Evolutionary conservation across 768 basidiomycete genomes (phyloP), one percentile per base, ranked within the genome.

Genomic region (Collybia nuda): DNA sequence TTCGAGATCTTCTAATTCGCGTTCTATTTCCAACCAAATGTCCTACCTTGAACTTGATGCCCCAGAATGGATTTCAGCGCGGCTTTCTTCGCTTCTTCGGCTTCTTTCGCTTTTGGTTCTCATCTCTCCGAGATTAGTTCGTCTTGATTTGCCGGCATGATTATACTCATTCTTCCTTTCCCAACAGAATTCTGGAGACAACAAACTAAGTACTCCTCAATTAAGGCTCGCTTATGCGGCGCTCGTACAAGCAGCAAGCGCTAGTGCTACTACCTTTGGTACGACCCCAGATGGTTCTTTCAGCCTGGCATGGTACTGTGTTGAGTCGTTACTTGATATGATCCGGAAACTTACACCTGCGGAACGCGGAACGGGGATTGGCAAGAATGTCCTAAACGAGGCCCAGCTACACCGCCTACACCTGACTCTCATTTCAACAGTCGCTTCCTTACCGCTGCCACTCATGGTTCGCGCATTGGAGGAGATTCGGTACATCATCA

Each of bases 161-260:
- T 56, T 11, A 58, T 45, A 18, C 50, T 46, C 35, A 40, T 47
- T 43, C 19, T 29, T 38, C 48, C 44, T 43, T 47, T 35, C 36
- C 49, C 17, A 29, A 39, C 57, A 90, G 86, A 90, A 87, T 63
- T 84, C 88, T 1, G 62, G 63, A 1, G 79, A 86, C 36, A 81
- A 77, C 21, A 75, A 71, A 53, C 71, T 94, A 12, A 86, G 74
- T 50, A 79, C 78, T 0, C 49, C 73, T 0, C 93, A 93, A 60
- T 75, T 93, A 6, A 69, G 85, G 23, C 74, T 91, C 36, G 90
- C 93, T 5, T 92, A 80, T 60, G 73, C 85, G n/a, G 79, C 86
- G 6, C 74, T 93, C 11, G 82, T 90, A 21, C 71, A 77, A 53
- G 78, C 82, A 48, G 86, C 88, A 0, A 72, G 74, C 35, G 71